Evolutionary conservation across 305 asterid species (phyloP), one percentile per base, ranked within the genome.

Genomic region (Fraxinus paxiana): DNA sequence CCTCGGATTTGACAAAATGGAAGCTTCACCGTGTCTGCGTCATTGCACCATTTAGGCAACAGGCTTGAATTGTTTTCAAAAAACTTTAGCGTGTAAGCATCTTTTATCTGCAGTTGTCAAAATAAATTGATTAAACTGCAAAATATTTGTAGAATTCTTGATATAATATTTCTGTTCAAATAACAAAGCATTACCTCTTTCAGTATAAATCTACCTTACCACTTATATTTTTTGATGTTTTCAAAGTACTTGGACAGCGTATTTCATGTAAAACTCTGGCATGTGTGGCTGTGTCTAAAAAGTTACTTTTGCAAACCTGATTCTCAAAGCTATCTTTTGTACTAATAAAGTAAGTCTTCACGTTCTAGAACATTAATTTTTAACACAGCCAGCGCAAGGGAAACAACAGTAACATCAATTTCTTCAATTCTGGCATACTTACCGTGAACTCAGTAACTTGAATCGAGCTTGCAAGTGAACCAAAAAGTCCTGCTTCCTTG

Each of bases 371-470:
- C 31, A 20, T 15, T 61, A 26, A 9, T 63, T 63, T 63, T 63
- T 24, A 63, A 24, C 34, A 63, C n/a, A 9, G 30, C 34, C 34
- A 22, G 72, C 2, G 28, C 34, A 61, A 61, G 33, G 71, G 71
- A 3, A 63, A 63, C 33, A 24, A 31, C 22, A 77, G 51, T 22
- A 30, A 70, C 18, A 37, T 48, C 5, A 65, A 31, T 10, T 73
- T 56, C 30, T 35, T 61, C 41, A 73, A 9, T 43, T 74, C 67
- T 30, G 61, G 81, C 80, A 78, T 30, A 88, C 97, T 89, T 71
- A 95, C 98, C 76, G 98, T 95, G 83, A 95, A 95, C 90, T 95
- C 98, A n/a, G 98, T 95, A 82, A 91, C 98, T 91, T 92, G 92
- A 84, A 95, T 89, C 67, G 94, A 86, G 83, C 80, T 87, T 56